Evolutionary conservation across 2,329 filamentous ascomycete genomes (phyloP).

Genomic region (Nemania abortiva): DNA sequence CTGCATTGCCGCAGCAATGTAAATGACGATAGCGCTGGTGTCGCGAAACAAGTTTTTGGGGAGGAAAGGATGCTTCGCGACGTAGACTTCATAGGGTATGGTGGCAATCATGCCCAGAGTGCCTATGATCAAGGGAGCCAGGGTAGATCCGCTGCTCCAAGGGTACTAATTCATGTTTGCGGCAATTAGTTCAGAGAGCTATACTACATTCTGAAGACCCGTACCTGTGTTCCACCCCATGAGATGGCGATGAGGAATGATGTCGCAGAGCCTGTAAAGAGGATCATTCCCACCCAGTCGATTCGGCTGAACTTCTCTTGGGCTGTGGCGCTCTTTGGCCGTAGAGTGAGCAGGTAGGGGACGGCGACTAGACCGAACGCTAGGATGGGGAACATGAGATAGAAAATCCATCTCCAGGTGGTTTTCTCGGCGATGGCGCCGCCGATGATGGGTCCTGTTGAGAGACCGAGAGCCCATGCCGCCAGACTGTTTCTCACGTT

Average conservation of each 20-base stretch:
- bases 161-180: neutral
- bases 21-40: neutral
- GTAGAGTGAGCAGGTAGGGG: neutral
- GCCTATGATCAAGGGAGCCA: neutral
- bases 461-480: constrained; percentile 9
- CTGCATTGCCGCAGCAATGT: neutral
- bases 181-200: neutral
- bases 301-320: neutral
- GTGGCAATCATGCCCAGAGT: neutral
- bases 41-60: neutral
- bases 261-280: neutral
- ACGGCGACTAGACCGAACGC: neutral
- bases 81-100: neutral
- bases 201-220: neutral
- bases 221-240: neutral
- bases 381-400: neutral
- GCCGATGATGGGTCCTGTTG: constrained; percentile 55
- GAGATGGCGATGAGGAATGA: neutral
- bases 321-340: neutral
- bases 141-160: neutral
- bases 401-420: neutral
- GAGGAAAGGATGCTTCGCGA: neutral
- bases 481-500: neutral
- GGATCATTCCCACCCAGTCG: neutral
- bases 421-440: constrained; percentile 38